Evolutionary conservation across 2,329 filamentous ascomycete genomes (phyloP).

Genomic region (Aspergillus luchuensis): DNA sequence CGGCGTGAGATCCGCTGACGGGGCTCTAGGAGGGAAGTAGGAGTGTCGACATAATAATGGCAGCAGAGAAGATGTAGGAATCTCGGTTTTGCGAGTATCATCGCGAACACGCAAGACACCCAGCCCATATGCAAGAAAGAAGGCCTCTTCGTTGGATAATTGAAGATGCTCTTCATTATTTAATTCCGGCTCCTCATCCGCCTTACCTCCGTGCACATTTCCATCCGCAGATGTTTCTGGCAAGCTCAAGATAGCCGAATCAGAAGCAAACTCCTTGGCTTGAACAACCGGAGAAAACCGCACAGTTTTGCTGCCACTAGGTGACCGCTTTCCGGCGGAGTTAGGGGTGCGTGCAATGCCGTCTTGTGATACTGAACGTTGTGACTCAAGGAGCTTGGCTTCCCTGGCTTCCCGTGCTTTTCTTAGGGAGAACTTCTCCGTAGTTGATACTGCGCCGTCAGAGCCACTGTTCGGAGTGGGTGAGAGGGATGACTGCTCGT

Average conservation of each 20-base stretch:
- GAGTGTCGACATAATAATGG: conserved; percentile 69
- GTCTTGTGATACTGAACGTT: conserved; percentile 21
- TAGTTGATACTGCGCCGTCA: conserved; percentile 20
- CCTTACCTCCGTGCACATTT: conserved; percentile 19
- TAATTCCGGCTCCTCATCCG: conserved; percentile 29
- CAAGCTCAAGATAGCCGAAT: conserved; percentile 20
- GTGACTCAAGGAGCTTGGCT: conserved; percentile 29
- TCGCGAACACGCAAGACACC: conserved; percentile 68
- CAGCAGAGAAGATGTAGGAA: conserved; percentile 63
- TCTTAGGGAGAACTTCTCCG: conserved; percentile 38
- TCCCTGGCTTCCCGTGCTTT: conserved; percentile 39
- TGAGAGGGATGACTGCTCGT: conserved; percentile 17
- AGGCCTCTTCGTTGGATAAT: conserved; percentile 83
- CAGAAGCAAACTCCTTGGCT: conserved; percentile 59
- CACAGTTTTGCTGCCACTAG: conserved; percentile 59
- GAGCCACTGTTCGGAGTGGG: conserved; percentile 19
- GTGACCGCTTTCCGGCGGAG: conserved; percentile 15
- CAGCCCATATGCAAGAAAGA: conserved; percentile 82
- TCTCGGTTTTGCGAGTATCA: conserved; percentile 36
- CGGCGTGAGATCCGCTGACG: conserved; percentile 56
- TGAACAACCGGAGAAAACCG: conserved; percentile 70
- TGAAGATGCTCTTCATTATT: conserved; percentile 82
- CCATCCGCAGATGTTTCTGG: conserved; percentile 16
- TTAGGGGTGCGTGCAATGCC: conserved; percentile 6
- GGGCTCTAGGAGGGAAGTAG: conserved; percentile 62